phyloP scores from a whole-genome alignment of 164 flowering plant species.

The Tinospora cordifolia region DNA sequence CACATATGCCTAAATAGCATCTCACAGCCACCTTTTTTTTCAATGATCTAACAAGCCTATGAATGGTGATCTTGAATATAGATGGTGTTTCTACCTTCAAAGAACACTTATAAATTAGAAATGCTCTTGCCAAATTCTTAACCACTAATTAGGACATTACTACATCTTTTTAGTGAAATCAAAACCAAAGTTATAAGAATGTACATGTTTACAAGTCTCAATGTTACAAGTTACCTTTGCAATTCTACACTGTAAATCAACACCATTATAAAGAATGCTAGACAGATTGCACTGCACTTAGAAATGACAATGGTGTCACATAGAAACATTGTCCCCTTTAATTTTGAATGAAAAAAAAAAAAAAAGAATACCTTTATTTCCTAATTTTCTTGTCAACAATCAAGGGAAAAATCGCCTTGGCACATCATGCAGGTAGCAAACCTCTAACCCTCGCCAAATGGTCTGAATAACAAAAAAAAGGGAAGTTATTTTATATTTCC shows the following conservation, averaged over 20 bases:
- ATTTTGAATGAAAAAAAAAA: neutral
- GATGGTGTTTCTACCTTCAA: no score
- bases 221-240: no score
- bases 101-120: no score
- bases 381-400: neutral
- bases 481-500: neutral
- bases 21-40: no score
- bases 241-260: neutral
- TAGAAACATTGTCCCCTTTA: neutral
- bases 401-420: slow-evolving; percentile 27
- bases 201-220: no score
- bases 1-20: no score
- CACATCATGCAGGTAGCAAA: slow-evolving; percentile 34
- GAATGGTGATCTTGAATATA: no score
- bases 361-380: neutral
- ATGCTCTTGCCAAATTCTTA: no score
- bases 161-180: no score
- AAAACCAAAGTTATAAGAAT: no score
- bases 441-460: slow-evolving; percentile 47
- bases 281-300: neutral
- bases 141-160: no score
- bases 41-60: no score
- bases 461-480: slow-evolving; percentile 35
- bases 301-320: neutral
- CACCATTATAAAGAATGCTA: neutral